A percentile compares a stretch with the other conserved stretches of the same genome.
Evolutionary conservation across 129 eudicot species (phyloP).

Genomic region (Oenanthe sinensis): DNA sequence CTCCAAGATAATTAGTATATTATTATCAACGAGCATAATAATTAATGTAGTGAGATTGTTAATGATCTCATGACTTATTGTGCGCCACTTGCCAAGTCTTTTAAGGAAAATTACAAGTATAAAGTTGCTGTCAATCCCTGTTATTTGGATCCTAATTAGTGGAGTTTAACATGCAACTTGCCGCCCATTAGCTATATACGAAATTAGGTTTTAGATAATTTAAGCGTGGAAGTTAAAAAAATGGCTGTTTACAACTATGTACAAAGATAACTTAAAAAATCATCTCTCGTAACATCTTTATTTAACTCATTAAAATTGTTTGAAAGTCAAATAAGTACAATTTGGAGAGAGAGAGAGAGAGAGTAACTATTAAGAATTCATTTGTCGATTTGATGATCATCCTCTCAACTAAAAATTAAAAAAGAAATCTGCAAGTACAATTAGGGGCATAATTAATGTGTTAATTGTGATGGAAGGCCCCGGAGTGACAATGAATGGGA

Average conservation of each 20-base stretch:
- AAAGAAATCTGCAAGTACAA: neutral
- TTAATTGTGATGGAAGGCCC: neutral
- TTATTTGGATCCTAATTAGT: conserved; percentile 1
- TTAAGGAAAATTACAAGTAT: neutral
- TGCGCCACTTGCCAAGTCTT: conserved; percentile 5
- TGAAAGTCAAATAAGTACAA: neutral
- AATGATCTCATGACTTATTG: neutral
- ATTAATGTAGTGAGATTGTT: neutral
- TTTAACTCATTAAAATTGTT: neutral
- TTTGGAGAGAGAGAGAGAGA: neutral
- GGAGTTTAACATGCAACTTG: conserved; percentile 2
- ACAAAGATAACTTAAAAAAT: neutral
- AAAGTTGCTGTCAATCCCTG: neutral
- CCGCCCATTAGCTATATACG: conserved; percentile 5
- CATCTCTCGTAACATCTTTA: neutral
- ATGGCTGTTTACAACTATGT: neutral
- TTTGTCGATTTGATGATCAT: neutral
- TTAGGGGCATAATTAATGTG: neutral
- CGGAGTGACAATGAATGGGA: neutral
- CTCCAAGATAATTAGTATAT: neutral
- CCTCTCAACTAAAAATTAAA: too few relatives aligned
- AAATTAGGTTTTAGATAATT: neutral
- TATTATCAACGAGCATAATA: neutral
- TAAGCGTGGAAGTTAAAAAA: neutral
- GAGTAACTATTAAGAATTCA: neutral